phyloP scores from a whole-genome alignment of 2,329 filamentous ascomycete species.

The Diaporthe sp. region DNA sequence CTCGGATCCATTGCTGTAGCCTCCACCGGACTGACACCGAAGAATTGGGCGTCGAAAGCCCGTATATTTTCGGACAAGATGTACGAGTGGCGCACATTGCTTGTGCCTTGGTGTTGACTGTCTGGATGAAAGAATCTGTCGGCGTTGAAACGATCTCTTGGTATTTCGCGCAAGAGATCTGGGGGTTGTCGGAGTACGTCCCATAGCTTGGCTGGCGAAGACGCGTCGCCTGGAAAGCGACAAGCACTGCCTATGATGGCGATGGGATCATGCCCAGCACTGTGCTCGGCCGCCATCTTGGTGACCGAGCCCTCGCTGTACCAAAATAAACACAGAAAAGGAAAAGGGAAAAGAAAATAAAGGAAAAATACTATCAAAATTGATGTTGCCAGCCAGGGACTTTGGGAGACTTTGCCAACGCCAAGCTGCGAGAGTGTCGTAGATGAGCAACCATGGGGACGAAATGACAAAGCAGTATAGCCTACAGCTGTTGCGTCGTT shows the following conservation, averaged over 20 bases:
- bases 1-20: conserved; percentile 40
- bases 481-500: not conserved
- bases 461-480: not conserved
- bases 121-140: conserved; percentile 45
- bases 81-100: conserved; percentile 45
- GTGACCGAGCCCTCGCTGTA: not conserved
- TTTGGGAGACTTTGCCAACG: not conserved
- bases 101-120: conserved; percentile 45
- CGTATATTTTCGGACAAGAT: not conserved
- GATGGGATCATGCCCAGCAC: conserved; percentile 40
- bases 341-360: not conserved
- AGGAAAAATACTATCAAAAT: not conserved
- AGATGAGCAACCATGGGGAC: not conserved
- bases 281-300: not conserved
- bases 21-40: conserved; percentile 41
- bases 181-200: conserved; percentile 46
- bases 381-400: not conserved
- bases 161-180: conserved; percentile 43
- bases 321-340: not conserved
- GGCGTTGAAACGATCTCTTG: conserved; percentile 42
- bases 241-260: conserved; percentile 44
- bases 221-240: conserved; percentile 52
- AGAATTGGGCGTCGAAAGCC: conserved; percentile 44
- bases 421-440: not conserved
- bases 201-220: conserved; percentile 52